Percentiles rank a stretch among this genome's conserved stretches.
Conservation (phyloP, 2,329 filamentous ascomycete species). For the Penicillium rolfsii region DNA sequence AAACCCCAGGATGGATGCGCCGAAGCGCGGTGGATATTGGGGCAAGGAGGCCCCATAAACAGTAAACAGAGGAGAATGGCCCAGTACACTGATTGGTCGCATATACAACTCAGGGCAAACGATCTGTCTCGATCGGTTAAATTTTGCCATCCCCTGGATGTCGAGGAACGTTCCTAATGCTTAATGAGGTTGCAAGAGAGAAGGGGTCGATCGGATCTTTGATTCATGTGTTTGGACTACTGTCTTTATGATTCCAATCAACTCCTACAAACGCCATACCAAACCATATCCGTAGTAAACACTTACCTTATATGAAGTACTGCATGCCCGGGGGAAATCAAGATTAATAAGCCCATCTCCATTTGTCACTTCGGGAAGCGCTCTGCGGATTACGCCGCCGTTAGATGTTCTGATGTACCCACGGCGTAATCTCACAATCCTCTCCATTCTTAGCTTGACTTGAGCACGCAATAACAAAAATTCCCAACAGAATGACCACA, state of each 20-base stretch:
- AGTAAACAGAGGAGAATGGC: neutral
- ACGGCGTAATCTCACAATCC: neutral
- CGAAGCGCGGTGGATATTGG: neutral
- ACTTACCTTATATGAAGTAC: neutral
- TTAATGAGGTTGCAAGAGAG: neutral
- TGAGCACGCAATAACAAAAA: neutral
- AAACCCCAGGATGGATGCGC: no score
- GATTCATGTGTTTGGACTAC: neutral
- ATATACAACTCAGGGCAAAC: neutral
- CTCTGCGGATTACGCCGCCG: neutral
- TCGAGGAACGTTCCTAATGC: neutral
- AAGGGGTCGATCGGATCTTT: neutral
- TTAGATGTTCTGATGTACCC: neutral
- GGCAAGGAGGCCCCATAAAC: neutral
- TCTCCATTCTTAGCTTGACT: neutral
- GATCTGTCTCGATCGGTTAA: no score
- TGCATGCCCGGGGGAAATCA: neutral
- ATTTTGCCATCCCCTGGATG: neutral
- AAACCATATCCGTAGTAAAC: neutral
- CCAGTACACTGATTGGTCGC: neutral
- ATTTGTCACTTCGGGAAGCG: neutral
- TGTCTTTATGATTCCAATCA: neutral
- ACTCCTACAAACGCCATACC: neutral
- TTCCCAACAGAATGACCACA: neutral
- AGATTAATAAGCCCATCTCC: neutral